Base-by-base conservation (phyloP, 805 yeast species). In the Candida khao-thaluensis region DNA sequence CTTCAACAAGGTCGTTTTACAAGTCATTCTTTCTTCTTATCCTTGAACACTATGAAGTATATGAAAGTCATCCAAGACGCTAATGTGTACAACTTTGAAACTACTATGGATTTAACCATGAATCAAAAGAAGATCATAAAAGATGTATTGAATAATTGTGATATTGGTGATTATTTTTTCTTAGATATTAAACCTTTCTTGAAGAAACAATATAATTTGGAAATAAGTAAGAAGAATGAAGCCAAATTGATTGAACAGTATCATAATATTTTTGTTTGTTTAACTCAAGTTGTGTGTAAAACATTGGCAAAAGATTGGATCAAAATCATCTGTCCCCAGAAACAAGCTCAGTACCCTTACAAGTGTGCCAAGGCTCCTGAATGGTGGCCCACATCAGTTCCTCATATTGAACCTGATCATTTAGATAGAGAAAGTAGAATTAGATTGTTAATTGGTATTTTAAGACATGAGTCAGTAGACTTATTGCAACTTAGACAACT, bases 321-420 rank as follows among this genome's bases (percentile, higher is more conserved):
- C 31, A 75, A 71, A 48, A 56, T 65, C 1, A 65, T 82, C 11
- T 88, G 82, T 51, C 90, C 91, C 2, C 67, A 60, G 38, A 84
- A 84, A 45, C 87, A 82, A 57, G 67, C 81, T 1, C 59, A 62
- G 17, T 72, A 62, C 48, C 91, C 91, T 3, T 84, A 84, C 54
- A 81, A 76, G 38, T 51, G 54, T 7, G 10, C 10, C 7, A 49
- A 73, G 9, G 74, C 66, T 45, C 93, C 91, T 0, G 50, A 53
- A 4, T 83, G 90, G 90, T 84, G 93, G 93, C 90, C 90, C 0
- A 25, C 30, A 0, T 41, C 46, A 9, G 74, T 81, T 1, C 62
- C 76, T 25, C 91, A 84, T 57, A 68, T 65, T 30, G 90, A 84
- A 51, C 91, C 91, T 0, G 91, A 83, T 53, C 91, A 85, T 59